Evolutionary conservation across 768 basidiomycete genomes (phyloP), one percentile per base, ranked within the genome.

Genomic region (Lactarius pseudohatsudake): DNA sequence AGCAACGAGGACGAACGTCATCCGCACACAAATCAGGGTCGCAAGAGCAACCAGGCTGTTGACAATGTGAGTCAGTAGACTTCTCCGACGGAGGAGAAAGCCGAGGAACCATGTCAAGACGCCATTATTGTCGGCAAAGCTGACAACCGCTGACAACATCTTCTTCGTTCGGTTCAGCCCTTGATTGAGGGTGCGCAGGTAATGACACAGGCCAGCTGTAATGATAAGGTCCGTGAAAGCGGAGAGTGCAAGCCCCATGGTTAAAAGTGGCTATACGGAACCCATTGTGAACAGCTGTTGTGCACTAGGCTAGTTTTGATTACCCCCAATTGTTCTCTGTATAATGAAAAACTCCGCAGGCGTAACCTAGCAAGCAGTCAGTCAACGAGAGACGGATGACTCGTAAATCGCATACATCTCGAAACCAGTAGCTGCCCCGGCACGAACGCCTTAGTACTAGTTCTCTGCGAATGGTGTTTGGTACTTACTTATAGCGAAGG

Each of bases 151-250:
- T 15, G 60, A 53, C n/a, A 69, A 20, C 65, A 66, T 66, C 45
- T 56, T 67, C 34, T 22, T 61, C 28, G 68, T 56, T 43, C 41
- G 43, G 32, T 36, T 58, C 11, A 62, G 10, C 13, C 61, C 68
- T 18, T 38, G 65, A 38, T 64, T 55, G 59, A 69, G 64, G 18
- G 43, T 28, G 26, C 68, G 64, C 57, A 69, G n/a, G 57, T 69
- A 67, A 61, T 69, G 59, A 36, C 68, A 54, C 15, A 69, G 61
- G 28, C 68, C 47, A 0, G 13, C 47, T 1, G 61, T 67, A 15
- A 69, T 62, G 26, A 69, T 43, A 36, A 62, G 1, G 41, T 69
- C 68, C 34, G 68, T 69, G 30, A 62, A 3, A 34, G 47, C 60
- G 15, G 68, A 69, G 38, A 69, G 54, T 6, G 36, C 18, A 34